Conservation (phyloP, 495 filamentous ascomycete species). For the Penicillium cataractarum region DNA sequence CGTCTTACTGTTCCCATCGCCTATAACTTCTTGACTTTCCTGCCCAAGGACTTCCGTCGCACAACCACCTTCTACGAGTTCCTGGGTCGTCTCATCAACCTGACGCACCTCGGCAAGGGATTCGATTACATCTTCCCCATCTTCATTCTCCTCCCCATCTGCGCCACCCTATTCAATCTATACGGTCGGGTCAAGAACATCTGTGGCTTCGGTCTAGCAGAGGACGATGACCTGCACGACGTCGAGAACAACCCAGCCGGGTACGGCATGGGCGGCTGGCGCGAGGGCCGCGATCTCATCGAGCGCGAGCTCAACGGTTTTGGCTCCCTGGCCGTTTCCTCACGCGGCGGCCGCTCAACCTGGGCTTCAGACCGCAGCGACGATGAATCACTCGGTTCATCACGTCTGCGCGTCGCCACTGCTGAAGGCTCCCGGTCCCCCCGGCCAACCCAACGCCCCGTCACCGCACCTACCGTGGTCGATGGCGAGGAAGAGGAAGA, state of each 20-base stretch:
- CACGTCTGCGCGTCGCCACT: conserved; percentile 35
- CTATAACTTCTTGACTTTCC: conserved; percentile 93
- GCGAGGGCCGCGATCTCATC: conserved; percentile 91
- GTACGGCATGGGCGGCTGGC: conserved; percentile 83
- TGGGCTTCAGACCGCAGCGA: conserved; percentile 34
- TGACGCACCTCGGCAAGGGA: conserved; percentile 79
- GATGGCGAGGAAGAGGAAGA: conserved; percentile 68
- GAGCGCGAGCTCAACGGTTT: conserved; percentile 79
- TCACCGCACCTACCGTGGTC: conserved; percentile 36
- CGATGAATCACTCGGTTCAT: conserved; percentile 33
- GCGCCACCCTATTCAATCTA: conserved; percentile 80
- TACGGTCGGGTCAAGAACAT: conserved; percentile 79
- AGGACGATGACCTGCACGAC: conserved; percentile 72
- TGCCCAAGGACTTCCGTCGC: conserved; percentile 66
- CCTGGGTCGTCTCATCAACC: conserved; percentile 79
- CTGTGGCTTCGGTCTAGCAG: conserved; percentile 75
- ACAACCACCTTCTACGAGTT: conserved; percentile 84
- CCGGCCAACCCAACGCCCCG: conserved; percentile 31
- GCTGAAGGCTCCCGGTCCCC: conserved; percentile 35
- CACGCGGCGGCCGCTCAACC: conserved; percentile 38
- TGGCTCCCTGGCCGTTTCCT: conserved; percentile 53
- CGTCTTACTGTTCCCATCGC: conserved; percentile 87
- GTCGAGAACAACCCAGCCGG: conserved; percentile 63
- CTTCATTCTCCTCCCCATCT: conserved; percentile 81
- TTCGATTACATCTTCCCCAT: conserved; percentile 89